Evolutionary conservation across 2,329 filamentous ascomycete genomes (phyloP).

Genomic region (Mollisiaceae sp.): DNA sequence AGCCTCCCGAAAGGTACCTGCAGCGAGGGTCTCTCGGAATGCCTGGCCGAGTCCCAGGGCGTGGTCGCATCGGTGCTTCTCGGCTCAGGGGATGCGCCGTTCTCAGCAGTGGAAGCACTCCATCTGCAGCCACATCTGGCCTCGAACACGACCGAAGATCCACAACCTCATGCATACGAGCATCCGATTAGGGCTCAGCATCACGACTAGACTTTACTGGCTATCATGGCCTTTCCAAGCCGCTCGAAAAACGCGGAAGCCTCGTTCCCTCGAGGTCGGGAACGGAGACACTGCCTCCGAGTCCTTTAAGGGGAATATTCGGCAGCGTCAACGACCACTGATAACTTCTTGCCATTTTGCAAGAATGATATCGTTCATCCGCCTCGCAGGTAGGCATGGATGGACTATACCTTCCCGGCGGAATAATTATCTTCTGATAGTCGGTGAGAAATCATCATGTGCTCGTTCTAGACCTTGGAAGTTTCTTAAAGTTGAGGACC

Average conservation of each 20-base stretch:
- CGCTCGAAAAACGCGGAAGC: constrained; percentile 2
- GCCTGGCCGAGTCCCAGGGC: constrained; percentile 20
- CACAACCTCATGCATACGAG: background rate
- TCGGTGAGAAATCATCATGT: background rate
- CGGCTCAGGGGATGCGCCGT: background rate
- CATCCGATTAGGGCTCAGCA: background rate
- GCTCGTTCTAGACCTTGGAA: background rate
- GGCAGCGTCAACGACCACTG: constrained; percentile 1
- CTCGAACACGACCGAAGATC: constrained; percentile 7
- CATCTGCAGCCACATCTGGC: constrained; percentile 16
- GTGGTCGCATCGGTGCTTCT: background rate
- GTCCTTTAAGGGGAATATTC: background rate
- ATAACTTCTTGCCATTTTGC: constrained; percentile 11
- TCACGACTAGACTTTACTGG: background rate
- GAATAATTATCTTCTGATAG: constrained; percentile 1
- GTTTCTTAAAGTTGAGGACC: background rate
- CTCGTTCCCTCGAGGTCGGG: constrained; percentile 2
- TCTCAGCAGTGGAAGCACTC: constrained; percentile 2
- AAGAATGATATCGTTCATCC: constrained; percentile 9
- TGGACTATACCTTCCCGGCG: background rate
- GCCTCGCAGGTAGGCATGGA: constrained; percentile 1
- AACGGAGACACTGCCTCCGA: background rate
- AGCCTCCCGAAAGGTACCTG: constrained; percentile 15
- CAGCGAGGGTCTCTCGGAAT: constrained; percentile 14
- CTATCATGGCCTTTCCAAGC: background rate